phyloP scores from a whole-genome alignment of 2,329 filamentous ascomycete species.

The Fusarium pseudoanthophilum region DNA sequence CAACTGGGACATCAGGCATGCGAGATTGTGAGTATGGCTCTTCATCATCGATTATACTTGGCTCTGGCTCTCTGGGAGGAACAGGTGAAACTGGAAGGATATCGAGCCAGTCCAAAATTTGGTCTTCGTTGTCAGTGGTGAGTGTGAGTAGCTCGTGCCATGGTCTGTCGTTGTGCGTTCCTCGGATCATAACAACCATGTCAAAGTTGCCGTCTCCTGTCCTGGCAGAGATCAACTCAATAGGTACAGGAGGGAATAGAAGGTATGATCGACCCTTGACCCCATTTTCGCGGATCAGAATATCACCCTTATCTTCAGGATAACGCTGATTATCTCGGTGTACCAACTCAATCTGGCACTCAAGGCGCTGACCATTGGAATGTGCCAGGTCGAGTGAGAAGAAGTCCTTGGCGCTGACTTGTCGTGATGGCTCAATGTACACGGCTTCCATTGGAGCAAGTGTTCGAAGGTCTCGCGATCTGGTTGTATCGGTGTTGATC shows the following conservation, averaged over 20 bases:
- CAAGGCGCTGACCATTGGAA: constrained; percentile 88
- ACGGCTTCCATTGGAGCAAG: constrained; percentile 77
- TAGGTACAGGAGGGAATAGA: constrained; percentile 88
- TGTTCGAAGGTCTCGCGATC: constrained; percentile 81
- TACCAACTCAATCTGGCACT: constrained; percentile 88
- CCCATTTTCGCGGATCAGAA: constrained; percentile 94
- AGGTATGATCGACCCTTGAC: constrained; percentile 79
- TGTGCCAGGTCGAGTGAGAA: constrained; percentile 88
- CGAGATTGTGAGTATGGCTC: constrained; percentile 33
- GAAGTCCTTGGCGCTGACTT: constrained; percentile 88
- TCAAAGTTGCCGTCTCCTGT: constrained; percentile 76
- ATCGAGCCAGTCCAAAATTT: constrained; percentile 86
- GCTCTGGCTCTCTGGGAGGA: constrained; percentile 56
- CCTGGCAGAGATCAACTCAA: constrained; percentile 79
- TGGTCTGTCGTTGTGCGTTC: constrained; percentile 69
- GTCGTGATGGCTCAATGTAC: constrained; percentile 77
- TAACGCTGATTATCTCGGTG: constrained; percentile 82
- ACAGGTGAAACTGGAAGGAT: constrained; percentile 71
- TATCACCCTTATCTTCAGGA: constrained; percentile 76
- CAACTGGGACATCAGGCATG: constrained; percentile 48
- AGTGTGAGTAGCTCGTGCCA: constrained; percentile 91
- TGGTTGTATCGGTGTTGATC: constrained; percentile 81
- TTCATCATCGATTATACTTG: constrained; percentile 48
- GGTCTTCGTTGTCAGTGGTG: constrained; percentile 77
- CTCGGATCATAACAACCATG: constrained; percentile 88